Percentiles rank a stretch among this genome's conserved stretches.
Conservation (phyloP, 1,139 yeast species). For the Blastobotrys illinoisensis region DNA sequence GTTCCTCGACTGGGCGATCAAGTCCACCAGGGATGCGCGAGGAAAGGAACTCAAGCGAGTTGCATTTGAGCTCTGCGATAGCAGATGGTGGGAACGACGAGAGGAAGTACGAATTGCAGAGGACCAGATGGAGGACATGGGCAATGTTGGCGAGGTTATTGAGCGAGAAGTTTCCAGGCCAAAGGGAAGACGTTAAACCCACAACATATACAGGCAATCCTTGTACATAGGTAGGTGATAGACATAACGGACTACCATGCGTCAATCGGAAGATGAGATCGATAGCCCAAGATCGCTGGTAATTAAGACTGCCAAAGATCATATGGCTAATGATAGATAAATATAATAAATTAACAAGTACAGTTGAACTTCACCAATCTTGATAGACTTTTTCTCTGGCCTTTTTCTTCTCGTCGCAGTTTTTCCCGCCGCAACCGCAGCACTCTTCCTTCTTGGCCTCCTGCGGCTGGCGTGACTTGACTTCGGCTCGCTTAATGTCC, state of each 20-base stretch:
- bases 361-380: not conserved
- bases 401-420: slow-evolving; percentile 1
- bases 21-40: slow-evolving; percentile 69
- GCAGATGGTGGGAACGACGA: slow-evolving; percentile 98
- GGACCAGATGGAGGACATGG: slow-evolving; percentile 81
- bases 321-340: not conserved
- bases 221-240: no score
- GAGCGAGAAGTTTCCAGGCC: slow-evolving; percentile 51
- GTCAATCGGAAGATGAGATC: no score
- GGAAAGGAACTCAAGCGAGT: slow-evolving; percentile 87
- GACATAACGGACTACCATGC: no score
- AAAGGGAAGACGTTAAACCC: slow-evolving; percentile 20
- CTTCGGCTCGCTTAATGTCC: not conserved
- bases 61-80: slow-evolving; percentile 87
- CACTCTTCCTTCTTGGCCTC: not conserved
- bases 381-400: not conserved
- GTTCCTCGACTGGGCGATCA: slow-evolving; percentile 82
- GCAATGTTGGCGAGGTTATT: slow-evolving; percentile 88
- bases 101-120: slow-evolving; percentile 86
- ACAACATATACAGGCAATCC: not conserved
- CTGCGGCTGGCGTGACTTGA: not conserved
- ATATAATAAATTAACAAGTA: not conserved
- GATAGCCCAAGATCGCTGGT: no score
- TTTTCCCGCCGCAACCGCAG: slow-evolving; percentile 1
- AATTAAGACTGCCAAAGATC: no score